Percentiles rank a stretch among this genome's conserved stretches.
Evolutionary conservation across 495 filamentous ascomycete genomes (phyloP).

Genomic region (Bryoglossum gracile): DNA sequence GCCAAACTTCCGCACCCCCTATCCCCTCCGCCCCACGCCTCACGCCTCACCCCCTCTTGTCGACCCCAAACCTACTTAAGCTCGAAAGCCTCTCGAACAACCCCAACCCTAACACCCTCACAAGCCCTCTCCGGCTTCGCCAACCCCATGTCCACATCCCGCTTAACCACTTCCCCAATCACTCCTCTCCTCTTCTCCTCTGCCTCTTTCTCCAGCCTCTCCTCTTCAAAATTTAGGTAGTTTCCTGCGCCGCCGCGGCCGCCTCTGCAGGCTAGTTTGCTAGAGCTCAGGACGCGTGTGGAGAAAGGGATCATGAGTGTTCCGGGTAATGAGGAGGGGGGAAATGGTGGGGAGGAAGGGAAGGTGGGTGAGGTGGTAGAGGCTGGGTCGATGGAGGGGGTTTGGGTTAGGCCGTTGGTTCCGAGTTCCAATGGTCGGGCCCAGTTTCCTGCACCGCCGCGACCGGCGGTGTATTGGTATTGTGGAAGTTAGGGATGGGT

Average conservation of each 20-base stretch:
- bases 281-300: slow-evolving; percentile 12
- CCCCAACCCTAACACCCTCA: slow-evolving; percentile 17
- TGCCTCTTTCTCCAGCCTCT: slow-evolving; percentile 22
- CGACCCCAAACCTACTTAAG: neutral
- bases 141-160: slow-evolving; percentile 40
- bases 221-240: slow-evolving; percentile 31
- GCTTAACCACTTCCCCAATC: slow-evolving; percentile 33
- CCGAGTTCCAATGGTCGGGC: slow-evolving; percentile 29
- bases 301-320: slow-evolving; percentile 15
- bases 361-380: slow-evolving; percentile 18
- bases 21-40: no score
- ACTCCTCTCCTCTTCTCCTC: slow-evolving; percentile 26
- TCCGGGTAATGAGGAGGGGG: neutral
- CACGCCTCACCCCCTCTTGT: neutral
- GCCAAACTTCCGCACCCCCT: no score
- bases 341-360: neutral
- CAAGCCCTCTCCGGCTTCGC: slow-evolving; percentile 31
- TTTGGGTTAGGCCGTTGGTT: slow-evolving; percentile 19
- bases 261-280: slow-evolving; percentile 15
- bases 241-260: slow-evolving; percentile 58
- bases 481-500: slow-evolving; percentile 15
- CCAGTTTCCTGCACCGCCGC: slow-evolving; percentile 58
- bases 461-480: slow-evolving; percentile 47
- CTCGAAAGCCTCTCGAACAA: no score
- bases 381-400: slow-evolving; percentile 3